These are phyloP conservation scores for Ophiostoma montium DNA, from an alignment of 2,329 filamentous ascomycete species.

Conservation along the genomic window DNA sequence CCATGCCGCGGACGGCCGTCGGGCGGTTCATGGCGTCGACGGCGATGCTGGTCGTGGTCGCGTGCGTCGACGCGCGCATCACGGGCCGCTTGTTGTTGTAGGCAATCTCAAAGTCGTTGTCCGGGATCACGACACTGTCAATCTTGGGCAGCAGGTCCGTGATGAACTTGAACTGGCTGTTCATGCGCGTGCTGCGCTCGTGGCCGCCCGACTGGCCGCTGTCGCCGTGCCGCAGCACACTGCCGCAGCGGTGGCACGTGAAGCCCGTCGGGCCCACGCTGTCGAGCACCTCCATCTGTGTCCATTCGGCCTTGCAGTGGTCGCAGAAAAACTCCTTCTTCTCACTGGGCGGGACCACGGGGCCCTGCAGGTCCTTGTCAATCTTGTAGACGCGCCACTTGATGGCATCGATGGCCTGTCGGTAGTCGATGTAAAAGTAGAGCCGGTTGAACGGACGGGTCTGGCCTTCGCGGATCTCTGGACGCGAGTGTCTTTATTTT, in stretches of 20 bases:
- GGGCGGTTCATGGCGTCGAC: conserved; percentile 43
- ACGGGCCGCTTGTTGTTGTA: conserved; percentile 49
- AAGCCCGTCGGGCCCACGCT: conserved; percentile 58
- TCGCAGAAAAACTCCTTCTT: conserved; percentile 85
- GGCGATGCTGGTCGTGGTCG: conserved; percentile 44
- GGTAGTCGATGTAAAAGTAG: conserved; percentile 96
- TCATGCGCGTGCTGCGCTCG: conserved; percentile 59
- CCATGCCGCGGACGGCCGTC: conserved; percentile 55
- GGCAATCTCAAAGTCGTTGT: conserved; percentile 59
- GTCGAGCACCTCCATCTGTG: conserved; percentile 77
- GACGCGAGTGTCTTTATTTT: conserved; percentile 55
- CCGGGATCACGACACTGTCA: conserved; percentile 59
- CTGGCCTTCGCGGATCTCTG: conserved; percentile 67
- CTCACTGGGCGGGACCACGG: conserved; percentile 66
- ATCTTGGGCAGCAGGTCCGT: conserved; percentile 64
- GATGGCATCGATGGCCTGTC: conserved; percentile 86
- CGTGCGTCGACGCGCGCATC: conserved; percentile 51
- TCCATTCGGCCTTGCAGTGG: conserved; percentile 74
- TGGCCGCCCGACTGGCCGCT: conserved; percentile 56
- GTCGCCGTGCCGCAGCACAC: conserved; percentile 48
- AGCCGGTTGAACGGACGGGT: conserved; percentile 72
- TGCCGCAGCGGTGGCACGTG: conserved; percentile 65
- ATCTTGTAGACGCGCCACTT: conserved; percentile 87
- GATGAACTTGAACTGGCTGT: conserved; percentile 67
- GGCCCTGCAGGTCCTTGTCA: conserved; percentile 75